phyloP scores from a whole-genome alignment of 164 flowering plant species.

The grape (Vitis vinifera) region DNA sequence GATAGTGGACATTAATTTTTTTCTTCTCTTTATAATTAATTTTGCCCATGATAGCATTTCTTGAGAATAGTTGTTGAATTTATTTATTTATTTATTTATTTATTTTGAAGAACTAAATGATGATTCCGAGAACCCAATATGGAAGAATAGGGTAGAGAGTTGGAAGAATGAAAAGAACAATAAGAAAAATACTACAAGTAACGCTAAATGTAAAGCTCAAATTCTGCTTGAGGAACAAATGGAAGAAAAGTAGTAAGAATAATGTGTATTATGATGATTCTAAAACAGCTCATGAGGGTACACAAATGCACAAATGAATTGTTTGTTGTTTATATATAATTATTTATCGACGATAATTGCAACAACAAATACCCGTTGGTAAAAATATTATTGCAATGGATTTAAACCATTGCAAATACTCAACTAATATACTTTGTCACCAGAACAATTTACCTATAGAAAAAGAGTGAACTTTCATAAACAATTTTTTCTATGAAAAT shows the following conservation, averaged over 20 bases:
- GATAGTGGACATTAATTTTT: slow-evolving; percentile 43
- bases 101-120: slow-evolving; percentile 57
- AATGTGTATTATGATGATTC: background rate
- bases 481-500: no score
- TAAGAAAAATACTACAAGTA: slow-evolving; percentile 50
- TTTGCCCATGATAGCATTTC: background rate
- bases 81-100: background rate
- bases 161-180: slow-evolving; percentile 88
- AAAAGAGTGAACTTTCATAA: no score
- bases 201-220: slow-evolving; percentile 44
- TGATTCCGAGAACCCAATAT: slow-evolving; percentile 83
- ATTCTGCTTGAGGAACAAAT: slow-evolving; percentile 77
- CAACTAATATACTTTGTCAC: no score
- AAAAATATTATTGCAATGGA: no score
- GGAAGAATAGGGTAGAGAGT: slow-evolving; percentile 95
- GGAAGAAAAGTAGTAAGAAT: slow-evolving; percentile 70
- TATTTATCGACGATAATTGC: no score
- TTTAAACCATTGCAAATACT: no score
- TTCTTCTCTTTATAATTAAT: background rate
- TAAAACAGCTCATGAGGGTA: background rate
- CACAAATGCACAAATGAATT: no score
- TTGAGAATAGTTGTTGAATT: background rate
- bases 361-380: no score
- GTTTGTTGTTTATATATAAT: no score
- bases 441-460: no score